phyloP scores from a whole-genome alignment of 768 basidiomycete genomes.

The Dendrothele bispora region DNA sequence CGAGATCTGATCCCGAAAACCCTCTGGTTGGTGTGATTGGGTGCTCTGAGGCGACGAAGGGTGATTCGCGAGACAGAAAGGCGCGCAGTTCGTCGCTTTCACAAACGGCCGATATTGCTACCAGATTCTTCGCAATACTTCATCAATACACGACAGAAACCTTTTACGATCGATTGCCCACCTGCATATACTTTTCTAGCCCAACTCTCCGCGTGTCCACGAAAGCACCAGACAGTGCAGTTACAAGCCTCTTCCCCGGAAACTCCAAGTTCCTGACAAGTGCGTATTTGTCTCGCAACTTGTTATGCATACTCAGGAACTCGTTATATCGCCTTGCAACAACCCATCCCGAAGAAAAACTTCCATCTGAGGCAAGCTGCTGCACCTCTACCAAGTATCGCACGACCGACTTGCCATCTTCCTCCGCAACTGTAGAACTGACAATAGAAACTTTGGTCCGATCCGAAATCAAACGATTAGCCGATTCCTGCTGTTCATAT shows the following conservation, averaged over 20 bases:
- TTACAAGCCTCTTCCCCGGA: slow-evolving; percentile 90
- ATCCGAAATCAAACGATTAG: slow-evolving; percentile 81
- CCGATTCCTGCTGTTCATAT: slow-evolving; percentile 92
- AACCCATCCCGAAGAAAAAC: slow-evolving; percentile 86
- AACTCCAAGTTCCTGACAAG: slow-evolving; percentile 77
- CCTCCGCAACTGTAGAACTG: slow-evolving; percentile 78
- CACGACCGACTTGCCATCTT: slow-evolving; percentile 87
- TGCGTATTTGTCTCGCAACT: slow-evolving; percentile 73
- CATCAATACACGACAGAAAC: background rate
- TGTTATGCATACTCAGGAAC: slow-evolving; percentile 87
- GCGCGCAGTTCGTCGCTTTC: slow-evolving; percentile 79
- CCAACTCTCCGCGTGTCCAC: slow-evolving; percentile 78
- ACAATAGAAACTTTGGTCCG: slow-evolving; percentile 85
- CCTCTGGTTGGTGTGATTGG: slow-evolving; percentile 38
- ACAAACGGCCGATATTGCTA: slow-evolving; percentile 73
- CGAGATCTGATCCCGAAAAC: slow-evolving; percentile 73
- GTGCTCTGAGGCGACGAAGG: slow-evolving; percentile 64
- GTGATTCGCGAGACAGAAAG: slow-evolving; percentile 88
- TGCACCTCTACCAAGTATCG: slow-evolving; percentile 92
- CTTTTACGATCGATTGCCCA: slow-evolving; percentile 29
- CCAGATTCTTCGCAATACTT: slow-evolving; percentile 52
- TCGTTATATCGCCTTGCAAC: slow-evolving; percentile 94
- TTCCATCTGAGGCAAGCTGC: slow-evolving; percentile 79
- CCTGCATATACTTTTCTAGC: slow-evolving; percentile 91
- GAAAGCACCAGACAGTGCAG: slow-evolving; percentile 84